Conservation (phyloP, 1,284 basidiomycete species). For the Apiotrichum veenhuisii region DNA sequence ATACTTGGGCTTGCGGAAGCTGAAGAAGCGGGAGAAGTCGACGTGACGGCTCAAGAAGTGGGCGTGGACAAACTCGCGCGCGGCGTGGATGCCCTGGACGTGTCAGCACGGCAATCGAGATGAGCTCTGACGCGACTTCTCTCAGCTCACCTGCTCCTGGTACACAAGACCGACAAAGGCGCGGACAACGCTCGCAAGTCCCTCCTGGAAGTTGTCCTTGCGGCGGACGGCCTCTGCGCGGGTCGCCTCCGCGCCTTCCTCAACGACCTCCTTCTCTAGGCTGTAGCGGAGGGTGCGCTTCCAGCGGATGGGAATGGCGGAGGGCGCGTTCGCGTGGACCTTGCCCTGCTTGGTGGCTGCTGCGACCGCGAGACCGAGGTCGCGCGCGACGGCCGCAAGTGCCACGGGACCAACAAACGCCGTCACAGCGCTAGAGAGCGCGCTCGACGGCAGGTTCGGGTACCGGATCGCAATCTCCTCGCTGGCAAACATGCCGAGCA, state of each 20-base stretch:
- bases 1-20: slow-evolving; percentile 80
- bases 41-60: slow-evolving; percentile 79
- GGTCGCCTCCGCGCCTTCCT: slow-evolving; percentile 10
- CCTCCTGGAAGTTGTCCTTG: slow-evolving; percentile 19
- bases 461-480: slow-evolving; percentile 80
- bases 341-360: slow-evolving; percentile 20
- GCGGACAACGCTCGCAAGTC: slow-evolving; percentile 50
- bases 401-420: slow-evolving; percentile 83
- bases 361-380: slow-evolving; percentile 55
- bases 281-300: slow-evolving; percentile 65
- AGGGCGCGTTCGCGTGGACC: slow-evolving; percentile 12
- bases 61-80: slow-evolving; percentile 76
- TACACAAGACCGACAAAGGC: slow-evolving; percentile 56
- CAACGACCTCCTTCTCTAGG: slow-evolving; percentile 48
- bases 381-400: slow-evolving; percentile 75
- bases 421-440: slow-evolving; percentile 83
- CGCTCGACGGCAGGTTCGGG: slow-evolving; percentile 86
- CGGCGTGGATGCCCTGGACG: slow-evolving; percentile 67
- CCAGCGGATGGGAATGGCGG: slow-evolving; percentile 45
- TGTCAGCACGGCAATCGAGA: neutral
- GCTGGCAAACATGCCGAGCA: slow-evolving; percentile 84
- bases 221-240: slow-evolving; percentile 9
- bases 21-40: slow-evolving; percentile 77
- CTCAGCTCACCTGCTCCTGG: slow-evolving; percentile 52
- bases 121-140: too few species aligned